Conservation (phyloP, 768 basidiomycete species). For the Dacryopinax spathularia region DNA sequence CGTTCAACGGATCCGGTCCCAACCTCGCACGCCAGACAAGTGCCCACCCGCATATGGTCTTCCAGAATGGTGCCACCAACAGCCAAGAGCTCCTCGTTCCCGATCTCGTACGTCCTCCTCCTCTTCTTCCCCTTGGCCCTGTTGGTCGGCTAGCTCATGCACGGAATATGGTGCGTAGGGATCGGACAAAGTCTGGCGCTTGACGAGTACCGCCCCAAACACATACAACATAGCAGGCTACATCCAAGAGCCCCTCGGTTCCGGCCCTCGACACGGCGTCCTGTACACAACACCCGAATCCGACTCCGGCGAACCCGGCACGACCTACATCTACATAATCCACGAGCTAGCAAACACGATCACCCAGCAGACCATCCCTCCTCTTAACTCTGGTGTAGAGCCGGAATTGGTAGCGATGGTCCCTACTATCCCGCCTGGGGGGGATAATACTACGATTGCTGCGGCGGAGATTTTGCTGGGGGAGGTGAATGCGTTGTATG, state of each 20-base stretch:
- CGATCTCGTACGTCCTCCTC: constrained; percentile 32
- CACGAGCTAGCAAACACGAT: constrained; percentile 46
- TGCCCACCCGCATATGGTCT: constrained; percentile 53
- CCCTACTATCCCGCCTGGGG: constrained; percentile 21
- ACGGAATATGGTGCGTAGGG: constrained; percentile 27
- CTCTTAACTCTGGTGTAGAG: constrained; percentile 32
- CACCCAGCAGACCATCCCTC: constrained; percentile 42
- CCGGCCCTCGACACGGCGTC: constrained; percentile 41
- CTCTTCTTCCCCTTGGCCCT: too few species aligned
- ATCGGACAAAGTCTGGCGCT: constrained; percentile 53
- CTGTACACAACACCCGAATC: not conserved
- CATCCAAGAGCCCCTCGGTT: constrained; percentile 46
- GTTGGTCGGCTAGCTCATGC: not conserved
- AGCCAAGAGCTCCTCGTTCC: constrained; percentile 43
- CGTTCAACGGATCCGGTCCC: constrained; percentile 21
- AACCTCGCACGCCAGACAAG: constrained; percentile 15
- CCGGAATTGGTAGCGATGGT: constrained; percentile 40
- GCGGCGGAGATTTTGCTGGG: constrained; percentile 55
- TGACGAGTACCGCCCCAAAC: constrained; percentile 27
- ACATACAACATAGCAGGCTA: constrained; percentile 43
- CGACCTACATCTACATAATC: constrained; percentile 31
- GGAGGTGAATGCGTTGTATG: constrained; percentile 32
- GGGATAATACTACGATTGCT: constrained; percentile 29
- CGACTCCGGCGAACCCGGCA: not conserved
- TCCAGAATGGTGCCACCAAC: constrained; percentile 30